Evolutionary conservation across 176 grass and related monocot genomes (phyloP), one percentile per base, ranked within the genome.

Genomic region (Carex cristatella): DNA sequence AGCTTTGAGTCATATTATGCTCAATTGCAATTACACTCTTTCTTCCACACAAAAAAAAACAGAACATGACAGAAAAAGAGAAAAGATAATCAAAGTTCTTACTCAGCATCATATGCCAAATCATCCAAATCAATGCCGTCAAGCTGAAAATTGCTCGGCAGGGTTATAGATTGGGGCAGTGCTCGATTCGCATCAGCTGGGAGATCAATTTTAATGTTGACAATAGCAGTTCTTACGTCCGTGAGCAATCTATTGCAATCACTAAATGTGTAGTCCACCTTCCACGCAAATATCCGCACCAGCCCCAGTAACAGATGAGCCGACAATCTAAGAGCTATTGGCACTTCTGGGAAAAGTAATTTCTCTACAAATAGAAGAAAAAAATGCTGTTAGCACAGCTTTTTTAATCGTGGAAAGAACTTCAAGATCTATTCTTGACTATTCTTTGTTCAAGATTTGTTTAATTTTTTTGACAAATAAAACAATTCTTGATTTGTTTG

Each of bases 241-340:
- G 88, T 92, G 81, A 92, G 66, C 84, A 99, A 90, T 44, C 91
- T 88, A 70, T 89, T 94, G 62, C 88, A 95, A 68, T 99, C 96
- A 10, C 87, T 87, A 66, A 89, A 95, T 11, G 94, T 81, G 78
- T 99, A 91, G 64, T 95, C 87, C 53, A 99, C 96, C 90, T 99
- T 99, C 93, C 91, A 92, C 5, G 93, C 94, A 67, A 92, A 99
- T 83, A 99, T 99, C 83, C 91, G 89, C 48, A 99, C 96, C 66
- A 99, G 87, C 4, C 96, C 96, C 10, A 95, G 87, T 76, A 99
- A 89, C 82, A 99, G 91, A 85, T 99, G 96, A 32, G 91, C 96
- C 49, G 96, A 95, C 79, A 95, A 55, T 90, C 96, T 88, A 61
- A 99, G 84, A 76, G 96, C 91, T 84, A 99, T 90, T 5, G 96